Evolutionary conservation across 2,329 filamentous ascomycete species (phyloP).

Genomic region (Rhynchosporium agropyri): DNA sequence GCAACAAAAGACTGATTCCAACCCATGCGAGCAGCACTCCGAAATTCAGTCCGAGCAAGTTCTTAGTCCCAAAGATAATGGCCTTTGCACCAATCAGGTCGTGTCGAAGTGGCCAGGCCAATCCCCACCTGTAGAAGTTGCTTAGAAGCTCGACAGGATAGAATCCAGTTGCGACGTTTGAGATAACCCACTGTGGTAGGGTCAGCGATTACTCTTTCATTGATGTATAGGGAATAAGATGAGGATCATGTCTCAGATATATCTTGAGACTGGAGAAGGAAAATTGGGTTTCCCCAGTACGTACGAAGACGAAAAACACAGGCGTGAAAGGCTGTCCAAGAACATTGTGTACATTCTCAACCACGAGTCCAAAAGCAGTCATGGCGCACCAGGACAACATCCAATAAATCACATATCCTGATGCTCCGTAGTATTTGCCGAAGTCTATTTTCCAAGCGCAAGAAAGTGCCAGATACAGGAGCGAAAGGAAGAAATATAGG

Average conservation of each 20-base stretch:
- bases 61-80: constrained; percentile 30
- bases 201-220: no score
- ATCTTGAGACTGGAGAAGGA: background rate
- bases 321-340: constrained; percentile 30
- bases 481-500: constrained; percentile 28
- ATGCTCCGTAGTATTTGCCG: constrained; percentile 25
- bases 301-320: constrained; percentile 29
- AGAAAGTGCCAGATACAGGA: constrained; percentile 27
- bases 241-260: no score
- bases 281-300: background rate
- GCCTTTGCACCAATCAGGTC: constrained; percentile 28
- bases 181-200: constrained; percentile 25
- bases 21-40: constrained; percentile 28
- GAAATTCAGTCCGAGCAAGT: constrained; percentile 29
- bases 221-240: no score
- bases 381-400: constrained; percentile 31
- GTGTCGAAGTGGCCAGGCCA: constrained; percentile 30
- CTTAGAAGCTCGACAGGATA: constrained; percentile 29
- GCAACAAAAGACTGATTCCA: constrained; percentile 22
- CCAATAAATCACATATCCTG: constrained; percentile 32
- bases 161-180: constrained; percentile 31
- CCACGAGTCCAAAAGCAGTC: constrained; percentile 30
- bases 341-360: constrained; percentile 31
- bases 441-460: constrained; percentile 30
- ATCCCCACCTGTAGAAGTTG: constrained; percentile 30